Conservation (phyloP, 805 yeast species). For the Wickerhamiella kurtzmanii region DNA sequence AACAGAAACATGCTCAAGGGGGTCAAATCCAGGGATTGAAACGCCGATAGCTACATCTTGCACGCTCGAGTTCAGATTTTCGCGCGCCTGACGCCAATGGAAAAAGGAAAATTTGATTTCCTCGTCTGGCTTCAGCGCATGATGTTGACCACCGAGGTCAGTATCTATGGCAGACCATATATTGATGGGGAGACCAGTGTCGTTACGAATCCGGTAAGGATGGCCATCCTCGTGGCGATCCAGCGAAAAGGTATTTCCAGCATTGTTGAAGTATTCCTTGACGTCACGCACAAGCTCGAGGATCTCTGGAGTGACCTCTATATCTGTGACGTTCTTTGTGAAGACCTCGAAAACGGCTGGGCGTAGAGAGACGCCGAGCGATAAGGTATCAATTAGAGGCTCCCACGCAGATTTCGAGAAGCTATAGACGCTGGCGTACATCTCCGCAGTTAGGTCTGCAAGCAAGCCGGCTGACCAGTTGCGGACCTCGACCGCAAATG, state of each 20-base stretch:
- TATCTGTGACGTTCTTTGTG: constrained; percentile 65
- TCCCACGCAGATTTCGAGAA: constrained; percentile 91
- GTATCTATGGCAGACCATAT: constrained; percentile 45
- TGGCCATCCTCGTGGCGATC: constrained; percentile 58
- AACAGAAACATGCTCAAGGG: constrained; percentile 46
- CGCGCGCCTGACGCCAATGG: constrained; percentile 82
- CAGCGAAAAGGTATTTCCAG: constrained; percentile 17
- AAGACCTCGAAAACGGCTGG: constrained; percentile 35
- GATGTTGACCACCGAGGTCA: constrained; percentile 29
- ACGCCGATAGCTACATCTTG: constrained; percentile 51
- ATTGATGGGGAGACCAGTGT: constrained; percentile 70
- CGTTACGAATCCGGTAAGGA: constrained; percentile 69
- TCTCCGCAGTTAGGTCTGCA: constrained; percentile 50
- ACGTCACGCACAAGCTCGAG: constrained; percentile 65
- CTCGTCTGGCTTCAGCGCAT: constrained; percentile 33
- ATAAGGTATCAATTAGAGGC: constrained; percentile 82
- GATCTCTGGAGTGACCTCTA: constrained; percentile 70
- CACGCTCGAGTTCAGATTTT: constrained; percentile 54
- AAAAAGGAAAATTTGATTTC: constrained; percentile 78
- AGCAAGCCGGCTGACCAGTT: constrained; percentile 82
- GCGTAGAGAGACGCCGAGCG: constrained; percentile 51
- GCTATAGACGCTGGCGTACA: constrained; percentile 65
- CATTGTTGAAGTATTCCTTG: constrained; percentile 30
- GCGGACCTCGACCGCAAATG: constrained; percentile 52
- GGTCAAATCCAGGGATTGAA: constrained; percentile 39